Percentiles rank a stretch among this genome's conserved stretches.
Conservation (phyloP, 805 yeast species). For the Suhomyces sp. region DNA sequence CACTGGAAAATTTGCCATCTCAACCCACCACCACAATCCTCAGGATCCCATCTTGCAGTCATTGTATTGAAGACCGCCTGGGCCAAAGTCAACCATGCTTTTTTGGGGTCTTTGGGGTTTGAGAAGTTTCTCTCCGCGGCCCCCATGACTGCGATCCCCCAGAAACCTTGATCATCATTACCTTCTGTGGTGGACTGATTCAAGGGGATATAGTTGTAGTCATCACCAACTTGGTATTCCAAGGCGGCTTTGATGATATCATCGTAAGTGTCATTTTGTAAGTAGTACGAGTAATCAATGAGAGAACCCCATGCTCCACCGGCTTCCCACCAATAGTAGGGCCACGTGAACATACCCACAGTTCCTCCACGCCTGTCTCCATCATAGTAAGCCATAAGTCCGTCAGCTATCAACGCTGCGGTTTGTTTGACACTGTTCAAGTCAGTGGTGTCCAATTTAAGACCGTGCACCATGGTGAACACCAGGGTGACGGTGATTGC, state of each 20-base stretch:
- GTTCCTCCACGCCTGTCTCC: slow-evolving; percentile 71
- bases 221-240: slow-evolving; percentile 62
- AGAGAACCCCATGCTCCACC: slow-evolving; percentile 93
- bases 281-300: slow-evolving; percentile 72
- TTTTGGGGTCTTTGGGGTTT: slow-evolving; percentile 39
- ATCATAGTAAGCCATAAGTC: slow-evolving; percentile 79
- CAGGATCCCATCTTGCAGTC: slow-evolving; percentile 44
- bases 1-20: slow-evolving; percentile 51
- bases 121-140: slow-evolving; percentile 90
- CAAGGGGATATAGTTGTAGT: slow-evolving; percentile 78
- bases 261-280: slow-evolving; percentile 69
- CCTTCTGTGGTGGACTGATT: slow-evolving; percentile 93
- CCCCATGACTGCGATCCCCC: slow-evolving; percentile 92
- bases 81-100: slow-evolving; percentile 41
- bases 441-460: slow-evolving; percentile 39
- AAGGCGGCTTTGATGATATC: slow-evolving; percentile 59
- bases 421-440: slow-evolving; percentile 51
- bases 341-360: slow-evolving; percentile 81
- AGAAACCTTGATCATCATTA: slow-evolving; percentile 95
- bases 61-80: slow-evolving; percentile 47
- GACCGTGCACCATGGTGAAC: slow-evolving; percentile 17
- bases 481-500: slow-evolving; percentile 5
- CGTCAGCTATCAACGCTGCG: slow-evolving; percentile 60
- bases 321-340: slow-evolving; percentile 99
- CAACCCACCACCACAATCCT: slow-evolving; percentile 41